These are phyloP conservation scores for Sesbania bispinosa DNA, from an alignment of 306 rosid genomes.

Conservation along the genomic window DNA sequence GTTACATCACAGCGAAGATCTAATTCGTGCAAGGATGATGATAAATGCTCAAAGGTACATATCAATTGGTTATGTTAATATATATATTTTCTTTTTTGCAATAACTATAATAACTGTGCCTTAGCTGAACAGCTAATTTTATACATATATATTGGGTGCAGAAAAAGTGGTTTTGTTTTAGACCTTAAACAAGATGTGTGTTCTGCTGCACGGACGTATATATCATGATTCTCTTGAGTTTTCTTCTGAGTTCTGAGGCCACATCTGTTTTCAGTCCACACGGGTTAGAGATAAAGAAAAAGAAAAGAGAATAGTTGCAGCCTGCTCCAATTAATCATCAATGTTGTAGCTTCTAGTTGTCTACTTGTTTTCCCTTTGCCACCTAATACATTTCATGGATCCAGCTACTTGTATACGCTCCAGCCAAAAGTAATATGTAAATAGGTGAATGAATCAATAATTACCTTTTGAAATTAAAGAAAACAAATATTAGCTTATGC, in stretches of 20 bases:
- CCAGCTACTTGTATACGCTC: conserved; percentile 1
- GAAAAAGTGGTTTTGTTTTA: conserved; percentile 73
- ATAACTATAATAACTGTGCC: not conserved
- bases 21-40: conserved; percentile 30
- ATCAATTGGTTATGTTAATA: not conserved
- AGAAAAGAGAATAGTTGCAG: conserved; percentile 8
- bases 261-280: conserved; percentile 9
- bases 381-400: conserved; percentile 24
- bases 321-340: conserved; percentile 10
- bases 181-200: conserved; percentile 12
- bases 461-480: not conserved
- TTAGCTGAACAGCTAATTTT: not conserved
- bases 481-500: not conserved
- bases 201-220: not conserved
- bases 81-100: not conserved
- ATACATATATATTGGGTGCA: conserved; percentile 22
- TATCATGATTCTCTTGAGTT: conserved; percentile 1
- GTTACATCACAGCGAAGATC: conserved; percentile 27
- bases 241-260: conserved; percentile 29
- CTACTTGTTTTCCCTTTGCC: conserved; percentile 1
- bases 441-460: conserved; percentile 25
- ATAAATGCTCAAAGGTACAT: conserved; percentile 46
- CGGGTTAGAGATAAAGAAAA: not conserved
- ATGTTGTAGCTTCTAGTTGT: conserved; percentile 19
- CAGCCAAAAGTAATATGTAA: conserved; percentile 14